Percentiles rank a stretch among this genome's conserved stretches.
Evolutionary conservation across 345 rosid genomes (phyloP).

Genomic region (Capsella bursapastoris): DNA sequence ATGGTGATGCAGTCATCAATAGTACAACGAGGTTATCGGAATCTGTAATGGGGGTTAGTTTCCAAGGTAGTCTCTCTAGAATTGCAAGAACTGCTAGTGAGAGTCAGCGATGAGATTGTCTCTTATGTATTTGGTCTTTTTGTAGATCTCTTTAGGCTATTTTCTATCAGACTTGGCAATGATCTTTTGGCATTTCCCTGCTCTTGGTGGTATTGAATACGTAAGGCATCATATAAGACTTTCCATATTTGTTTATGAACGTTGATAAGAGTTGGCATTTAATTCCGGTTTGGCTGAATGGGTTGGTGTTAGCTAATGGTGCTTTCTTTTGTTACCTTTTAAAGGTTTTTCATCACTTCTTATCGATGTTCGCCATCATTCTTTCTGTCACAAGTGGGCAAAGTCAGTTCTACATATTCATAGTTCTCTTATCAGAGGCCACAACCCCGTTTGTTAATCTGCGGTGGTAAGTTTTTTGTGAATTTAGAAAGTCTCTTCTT

Average conservation of each 20-base stretch:
- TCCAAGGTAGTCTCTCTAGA: neutral
- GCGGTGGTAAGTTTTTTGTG: constrained; percentile 62
- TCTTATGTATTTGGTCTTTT: neutral
- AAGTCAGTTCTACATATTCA: constrained; percentile 75
- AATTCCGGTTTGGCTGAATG: neutral
- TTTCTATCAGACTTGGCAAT: constrained; percentile 76
- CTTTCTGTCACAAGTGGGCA: constrained; percentile 76
- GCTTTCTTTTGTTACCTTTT: constrained; percentile 4
- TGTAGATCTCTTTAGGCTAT: constrained; percentile 71
- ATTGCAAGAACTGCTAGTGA: neutral
- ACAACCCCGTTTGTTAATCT: constrained; percentile 85
- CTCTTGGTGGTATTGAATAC: constrained; percentile 79
- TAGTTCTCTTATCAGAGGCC: constrained; percentile 79
- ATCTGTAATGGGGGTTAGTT: constrained; percentile 69
- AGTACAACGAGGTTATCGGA: constrained; percentile 63
- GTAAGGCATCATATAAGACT: constrained; percentile 44
- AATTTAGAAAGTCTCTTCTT: constrained; percentile 1
- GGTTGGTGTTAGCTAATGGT: neutral
- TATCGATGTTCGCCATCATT: constrained; percentile 70
- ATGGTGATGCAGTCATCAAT: constrained; percentile 55
- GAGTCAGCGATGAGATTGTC: neutral
- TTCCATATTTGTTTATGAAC: neutral
- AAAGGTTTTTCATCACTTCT: constrained; percentile 78
- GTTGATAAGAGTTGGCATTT: neutral
- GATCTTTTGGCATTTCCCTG: constrained; percentile 78